Percentiles rank a stretch among this genome's conserved stretches.
phyloP scores from a whole-genome alignment of 495 filamentous ascomycete genomes.

The Pyrenula massariospora region DNA sequence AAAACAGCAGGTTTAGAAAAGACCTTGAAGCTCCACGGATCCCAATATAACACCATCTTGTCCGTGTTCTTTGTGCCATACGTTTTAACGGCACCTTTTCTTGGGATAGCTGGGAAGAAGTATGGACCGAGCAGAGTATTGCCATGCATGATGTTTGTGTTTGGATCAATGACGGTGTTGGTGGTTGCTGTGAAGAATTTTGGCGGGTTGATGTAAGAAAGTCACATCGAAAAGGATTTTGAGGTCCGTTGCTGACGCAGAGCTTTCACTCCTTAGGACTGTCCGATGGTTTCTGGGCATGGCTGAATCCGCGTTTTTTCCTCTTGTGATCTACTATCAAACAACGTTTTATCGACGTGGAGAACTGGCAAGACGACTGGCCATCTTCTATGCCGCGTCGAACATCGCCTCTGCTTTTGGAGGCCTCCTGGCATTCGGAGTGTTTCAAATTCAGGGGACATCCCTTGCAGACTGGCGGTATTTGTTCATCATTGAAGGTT shows the following conservation, averaged over 20 bases:
- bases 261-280: too few species aligned
- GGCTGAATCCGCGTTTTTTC: constrained; percentile 65
- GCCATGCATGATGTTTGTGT: constrained; percentile 52
- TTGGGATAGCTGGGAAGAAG: constrained; percentile 50
- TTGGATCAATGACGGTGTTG: constrained; percentile 48
- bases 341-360: constrained; percentile 62
- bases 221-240: too few species aligned
- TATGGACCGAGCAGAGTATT: constrained; percentile 49
- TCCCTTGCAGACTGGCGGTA: constrained; percentile 53
- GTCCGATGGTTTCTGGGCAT: constrained; percentile 57
- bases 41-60: constrained; percentile 57
- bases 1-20: constrained; percentile 47
- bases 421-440: constrained; percentile 62
- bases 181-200: constrained; percentile 47
- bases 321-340: constrained; percentile 50
- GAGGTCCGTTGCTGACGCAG: constrained; percentile 8
- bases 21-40: constrained; percentile 38
- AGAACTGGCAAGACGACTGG: constrained; percentile 64
- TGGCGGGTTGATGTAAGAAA: constrained; percentile 55
- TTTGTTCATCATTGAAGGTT: constrained; percentile 67
- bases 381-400: constrained; percentile 68
- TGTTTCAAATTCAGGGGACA: constrained; percentile 57
- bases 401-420: constrained; percentile 61
- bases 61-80: constrained; percentile 66
- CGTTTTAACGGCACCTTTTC: constrained; percentile 46